Conservation (phyloP, 2,329 filamentous ascomycete genomes). For the Penicillium sp. region DNA sequence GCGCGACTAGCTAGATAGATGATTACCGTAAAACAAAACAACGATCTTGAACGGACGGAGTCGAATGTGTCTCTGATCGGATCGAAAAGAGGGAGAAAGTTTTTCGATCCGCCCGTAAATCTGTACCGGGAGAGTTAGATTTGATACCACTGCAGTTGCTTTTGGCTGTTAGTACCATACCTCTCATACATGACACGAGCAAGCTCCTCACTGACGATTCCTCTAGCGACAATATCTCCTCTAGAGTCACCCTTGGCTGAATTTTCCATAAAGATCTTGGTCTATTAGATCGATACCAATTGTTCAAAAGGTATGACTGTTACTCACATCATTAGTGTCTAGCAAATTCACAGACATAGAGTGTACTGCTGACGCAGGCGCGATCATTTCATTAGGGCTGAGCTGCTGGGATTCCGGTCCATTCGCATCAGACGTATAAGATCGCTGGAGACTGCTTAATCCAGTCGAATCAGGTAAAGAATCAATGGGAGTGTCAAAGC, state of each 20-base stretch:
- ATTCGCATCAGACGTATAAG: constrained; percentile 21
- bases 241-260: constrained; percentile 22
- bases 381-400: constrained; percentile 32
- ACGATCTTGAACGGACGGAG: constrained; percentile 29
- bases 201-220: constrained; percentile 28
- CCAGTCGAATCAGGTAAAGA: constrained; percentile 16
- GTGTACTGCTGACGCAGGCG: constrained; percentile 29
- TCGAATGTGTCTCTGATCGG: constrained; percentile 32
- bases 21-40: constrained; percentile 32
- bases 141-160: neutral
- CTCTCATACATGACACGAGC: constrained; percentile 30
- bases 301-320: neutral
- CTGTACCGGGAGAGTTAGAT: constrained; percentile 9
- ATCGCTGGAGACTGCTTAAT: constrained; percentile 14
- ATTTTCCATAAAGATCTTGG: constrained; percentile 27
- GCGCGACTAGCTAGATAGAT: constrained; percentile 31
- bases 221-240: constrained; percentile 26
- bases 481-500: constrained; percentile 18
- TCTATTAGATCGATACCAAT: neutral
- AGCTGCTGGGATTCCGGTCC: constrained; percentile 28
- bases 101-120: constrained; percentile 29
- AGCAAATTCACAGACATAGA: constrained; percentile 32
- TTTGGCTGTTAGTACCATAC: constrained; percentile 12
- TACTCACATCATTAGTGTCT: constrained; percentile 23
- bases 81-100: constrained; percentile 29